Conservation (phyloP, 768 basidiomycete genomes). For the Podaxis pistillaris region DNA sequence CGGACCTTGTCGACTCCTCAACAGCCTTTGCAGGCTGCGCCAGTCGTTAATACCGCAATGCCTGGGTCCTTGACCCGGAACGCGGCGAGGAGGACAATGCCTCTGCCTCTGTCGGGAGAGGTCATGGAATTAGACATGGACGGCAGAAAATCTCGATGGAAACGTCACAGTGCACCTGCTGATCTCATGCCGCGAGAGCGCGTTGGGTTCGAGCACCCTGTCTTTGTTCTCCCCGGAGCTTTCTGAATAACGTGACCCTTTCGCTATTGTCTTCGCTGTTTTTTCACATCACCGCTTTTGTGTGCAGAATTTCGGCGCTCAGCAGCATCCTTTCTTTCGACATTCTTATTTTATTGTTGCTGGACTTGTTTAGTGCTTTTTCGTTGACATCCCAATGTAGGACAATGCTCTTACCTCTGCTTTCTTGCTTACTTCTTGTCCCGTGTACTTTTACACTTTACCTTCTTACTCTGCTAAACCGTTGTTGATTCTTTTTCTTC, state of each 20-base stretch:
- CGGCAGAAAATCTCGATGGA: conserved; percentile 37
- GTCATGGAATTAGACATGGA: conserved; percentile 19
- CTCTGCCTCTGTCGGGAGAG: background rate
- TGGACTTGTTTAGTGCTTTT: conserved; percentile 4
- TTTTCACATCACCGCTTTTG: background rate
- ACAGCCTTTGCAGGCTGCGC: conserved; percentile 18
- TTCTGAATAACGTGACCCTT: conserved; percentile 37
- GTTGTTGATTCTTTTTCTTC: background rate
- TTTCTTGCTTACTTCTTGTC: background rate
- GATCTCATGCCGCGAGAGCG: conserved; percentile 53
- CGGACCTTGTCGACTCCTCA: conserved; percentile 46
- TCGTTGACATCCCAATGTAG: conserved; percentile 1
- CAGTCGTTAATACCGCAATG: background rate
- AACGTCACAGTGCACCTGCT: conserved; percentile 63
- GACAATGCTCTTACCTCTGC: conserved; percentile 6
- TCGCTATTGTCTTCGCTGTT: conserved; percentile 5
- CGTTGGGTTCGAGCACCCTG: conserved; percentile 55
- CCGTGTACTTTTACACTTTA: conserved; percentile 9
- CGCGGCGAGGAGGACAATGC: conserved; percentile 12
- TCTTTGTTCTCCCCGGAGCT: conserved; percentile 55
- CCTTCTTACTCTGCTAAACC: background rate
- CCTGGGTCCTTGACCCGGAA: conserved; percentile 8
- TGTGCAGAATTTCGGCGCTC: background rate
- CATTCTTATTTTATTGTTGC: conserved; percentile 6
- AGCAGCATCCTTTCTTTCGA: conserved; percentile 8